Percentiles rank a stretch among this genome's conserved stretches.
These are phyloP conservation scores for Penicillium nordicum DNA, from an alignment of 2,329 filamentous ascomycete genomes.

Conservation along the genomic window DNA sequence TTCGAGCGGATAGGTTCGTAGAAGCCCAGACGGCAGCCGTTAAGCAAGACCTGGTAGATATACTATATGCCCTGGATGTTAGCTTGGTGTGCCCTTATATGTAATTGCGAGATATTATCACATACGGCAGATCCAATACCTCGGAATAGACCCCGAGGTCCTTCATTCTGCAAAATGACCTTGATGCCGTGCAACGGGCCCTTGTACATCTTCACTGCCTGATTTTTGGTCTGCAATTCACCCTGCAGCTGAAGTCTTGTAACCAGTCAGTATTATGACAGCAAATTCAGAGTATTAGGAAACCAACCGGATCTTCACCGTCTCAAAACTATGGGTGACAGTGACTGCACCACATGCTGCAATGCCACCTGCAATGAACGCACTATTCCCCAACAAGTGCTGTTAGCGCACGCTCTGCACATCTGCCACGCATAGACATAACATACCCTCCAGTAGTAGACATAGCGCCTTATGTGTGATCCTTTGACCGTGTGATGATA, in stretches of 20 bases:
- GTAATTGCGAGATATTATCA: background rate
- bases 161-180: slow-evolving; percentile 89
- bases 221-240: slow-evolving; percentile 81
- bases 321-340: slow-evolving; percentile 96
- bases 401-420: slow-evolving; percentile 11
- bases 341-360: slow-evolving; percentile 97
- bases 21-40: slow-evolving; percentile 93
- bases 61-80: slow-evolving; percentile 53
- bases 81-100: background rate
- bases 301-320: slow-evolving; percentile 88
- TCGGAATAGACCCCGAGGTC: slow-evolving; percentile 76
- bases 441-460: slow-evolving; percentile 53
- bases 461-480: slow-evolving; percentile 38
- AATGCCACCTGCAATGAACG: slow-evolving; percentile 93
- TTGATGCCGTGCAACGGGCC: slow-evolving; percentile 88
- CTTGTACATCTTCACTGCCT: slow-evolving; percentile 82
- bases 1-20: slow-evolving; percentile 87
- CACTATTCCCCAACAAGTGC: slow-evolving; percentile 47
- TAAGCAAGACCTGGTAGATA: slow-evolving; percentile 92
- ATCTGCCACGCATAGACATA: background rate
- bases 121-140: slow-evolving; percentile 77
- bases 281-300: background rate
- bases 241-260: slow-evolving; percentile 88
- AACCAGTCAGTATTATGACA: slow-evolving; percentile 1
- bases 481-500: background rate